Evolutionary conservation across 2,329 filamentous ascomycete genomes (phyloP), one percentile per base, ranked within the genome.

Genomic region (Tolypocladium tropicale): DNA sequence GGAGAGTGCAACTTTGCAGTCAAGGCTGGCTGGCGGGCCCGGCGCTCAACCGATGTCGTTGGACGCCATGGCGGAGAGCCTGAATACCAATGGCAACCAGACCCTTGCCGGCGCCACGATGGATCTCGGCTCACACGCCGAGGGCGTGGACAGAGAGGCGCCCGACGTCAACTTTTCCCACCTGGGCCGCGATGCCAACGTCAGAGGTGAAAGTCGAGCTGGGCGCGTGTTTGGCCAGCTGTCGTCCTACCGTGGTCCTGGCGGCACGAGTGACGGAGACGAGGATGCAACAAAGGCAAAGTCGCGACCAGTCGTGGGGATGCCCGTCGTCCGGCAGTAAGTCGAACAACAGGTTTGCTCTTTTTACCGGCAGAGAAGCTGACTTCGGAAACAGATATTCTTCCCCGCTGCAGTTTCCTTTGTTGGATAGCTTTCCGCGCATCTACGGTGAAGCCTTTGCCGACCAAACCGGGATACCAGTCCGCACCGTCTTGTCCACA

Each of bases 361-460:
- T 18, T 33, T 25, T 25, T 9, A 9, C 18, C 21, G 6, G 7
- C 16, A 16, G 1, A 30, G 18, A 25, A 25, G 25, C 37, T 53
- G 11, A 57, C 33, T 11, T 4, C 18, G 12, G 7, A 30, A 43
- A 7, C 39, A 61, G 61, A 6, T 58, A 58, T 30, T 25, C 16
- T 14, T 60, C 58, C 12, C 16, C 18, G 5, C n/a, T 59, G 16
- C 39, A 55, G 30, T 61, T 59, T 65, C 91, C 93, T 1, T 67
- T 92, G 32, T 78, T 95, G 36, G 85, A 94, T 66, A 95, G 90
- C 68, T 96, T 89, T 67, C 94, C 94, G 1, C 74, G 76, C 33
- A 86, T 96, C 55, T 90, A 92, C 69, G 68, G 77, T 21, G 72
- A 77, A 53, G 68, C 21, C 23, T 46, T 68, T 2, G 62, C 68